These are phyloP conservation scores for Rhododendron ferrugineum DNA, from an alignment of 148 eudicot genomes.

Conservation along the genomic window DNA sequence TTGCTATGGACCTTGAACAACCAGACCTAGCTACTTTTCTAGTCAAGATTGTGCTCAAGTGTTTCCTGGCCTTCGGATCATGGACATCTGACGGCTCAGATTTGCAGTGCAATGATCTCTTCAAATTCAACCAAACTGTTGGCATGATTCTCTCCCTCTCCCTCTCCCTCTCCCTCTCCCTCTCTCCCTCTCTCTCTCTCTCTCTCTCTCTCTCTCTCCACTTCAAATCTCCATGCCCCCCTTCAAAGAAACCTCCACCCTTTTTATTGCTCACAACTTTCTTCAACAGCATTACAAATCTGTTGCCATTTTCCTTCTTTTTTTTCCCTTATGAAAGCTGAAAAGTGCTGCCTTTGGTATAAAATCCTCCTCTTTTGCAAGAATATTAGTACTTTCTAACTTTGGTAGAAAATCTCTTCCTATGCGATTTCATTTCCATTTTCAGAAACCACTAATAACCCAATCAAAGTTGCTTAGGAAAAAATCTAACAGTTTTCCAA, in stretches of 20 bases:
- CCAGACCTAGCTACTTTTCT: constrained; percentile 68
- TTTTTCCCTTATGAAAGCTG: background rate
- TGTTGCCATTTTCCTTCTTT: constrained; percentile 8
- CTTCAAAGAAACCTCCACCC: background rate
- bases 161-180: too few relatives aligned
- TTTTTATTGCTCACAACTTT: background rate
- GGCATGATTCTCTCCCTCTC: constrained; percentile 31
- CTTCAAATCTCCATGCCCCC: background rate
- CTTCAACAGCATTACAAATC: background rate
- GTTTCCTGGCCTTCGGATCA: constrained; percentile 58
- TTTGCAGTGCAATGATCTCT: constrained; percentile 80
- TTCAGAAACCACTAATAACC: background rate
- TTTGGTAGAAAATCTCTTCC: background rate
- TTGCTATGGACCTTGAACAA: constrained; percentile 93
- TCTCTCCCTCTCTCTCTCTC: background rate
- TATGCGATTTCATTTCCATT: constrained; percentile 4
- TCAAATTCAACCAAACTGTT: constrained; percentile 84
- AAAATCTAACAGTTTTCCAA: background rate
- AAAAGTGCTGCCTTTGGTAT: background rate
- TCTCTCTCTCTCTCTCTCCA: background rate
- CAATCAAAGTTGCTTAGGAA: background rate
- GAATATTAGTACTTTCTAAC: background rate
- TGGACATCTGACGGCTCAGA: constrained; percentile 84
- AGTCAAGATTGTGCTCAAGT: constrained; percentile 52
- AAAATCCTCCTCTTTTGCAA: background rate